phyloP scores from a whole-genome alignment of 2,329 filamentous ascomycete species.

The Daldinia sp. region DNA sequence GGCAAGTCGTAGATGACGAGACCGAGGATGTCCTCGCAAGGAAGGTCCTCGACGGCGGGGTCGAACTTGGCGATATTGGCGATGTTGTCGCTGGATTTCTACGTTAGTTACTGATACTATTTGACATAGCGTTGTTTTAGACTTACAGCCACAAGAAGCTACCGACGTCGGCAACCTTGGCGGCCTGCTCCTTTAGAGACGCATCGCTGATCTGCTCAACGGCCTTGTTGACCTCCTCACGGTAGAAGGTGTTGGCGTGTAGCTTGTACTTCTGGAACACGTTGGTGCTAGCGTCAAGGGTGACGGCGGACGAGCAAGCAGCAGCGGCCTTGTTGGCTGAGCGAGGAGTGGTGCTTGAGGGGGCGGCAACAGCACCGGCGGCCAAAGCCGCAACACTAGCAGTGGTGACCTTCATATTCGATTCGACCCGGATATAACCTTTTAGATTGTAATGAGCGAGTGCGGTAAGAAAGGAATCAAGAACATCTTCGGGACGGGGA shows the following conservation, averaged over 20 bases:
- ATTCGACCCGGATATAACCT: slow-evolving; percentile 35
- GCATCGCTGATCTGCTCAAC: slow-evolving; percentile 47
- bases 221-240: slow-evolving; percentile 42
- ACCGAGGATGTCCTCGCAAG: slow-evolving; percentile 51
- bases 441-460: slow-evolving; percentile 38
- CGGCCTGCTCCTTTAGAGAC: slow-evolving; percentile 62
- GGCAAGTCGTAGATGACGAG: slow-evolving; percentile 68
- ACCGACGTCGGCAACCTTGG: slow-evolving; percentile 61
- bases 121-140: not conserved
- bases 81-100: slow-evolving; percentile 55
- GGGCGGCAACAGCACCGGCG: slow-evolving; percentile 43
- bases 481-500: slow-evolving; percentile 19
- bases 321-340: slow-evolving; percentile 31
- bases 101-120: slow-evolving; percentile 15
- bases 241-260: slow-evolving; percentile 47
- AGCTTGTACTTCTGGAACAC: slow-evolving; percentile 45
- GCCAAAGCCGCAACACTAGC: slow-evolving; percentile 42
- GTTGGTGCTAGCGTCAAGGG: slow-evolving; percentile 45
- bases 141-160: slow-evolving; percentile 63
- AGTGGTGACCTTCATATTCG: slow-evolving; percentile 46
- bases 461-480: slow-evolving; percentile 32
- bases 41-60: slow-evolving; percentile 56
- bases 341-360: slow-evolving; percentile 35
- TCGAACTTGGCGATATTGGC: slow-evolving; percentile 60
- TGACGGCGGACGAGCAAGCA: slow-evolving; percentile 43